A percentile compares a stretch with the other conserved stretches of the same genome.
phyloP scores from a whole-genome alignment of 1,139 yeast genomes.

The Kodamaea suecica region DNA sequence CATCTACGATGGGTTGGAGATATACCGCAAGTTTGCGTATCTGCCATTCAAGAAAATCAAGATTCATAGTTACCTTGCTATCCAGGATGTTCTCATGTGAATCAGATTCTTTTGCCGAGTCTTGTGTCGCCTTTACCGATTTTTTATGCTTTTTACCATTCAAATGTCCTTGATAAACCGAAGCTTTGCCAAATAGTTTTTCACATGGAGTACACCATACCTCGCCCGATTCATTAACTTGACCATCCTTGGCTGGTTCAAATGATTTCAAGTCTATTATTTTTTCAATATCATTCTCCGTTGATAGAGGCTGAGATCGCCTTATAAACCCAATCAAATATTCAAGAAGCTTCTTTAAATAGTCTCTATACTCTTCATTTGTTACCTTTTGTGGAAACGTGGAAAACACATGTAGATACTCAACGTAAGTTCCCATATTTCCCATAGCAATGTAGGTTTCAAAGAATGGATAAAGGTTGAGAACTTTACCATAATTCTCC shows the following conservation, averaged over 20 bases:
- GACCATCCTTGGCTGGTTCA: slow-evolving; percentile 14
- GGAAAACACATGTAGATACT: slow-evolving; percentile 48
- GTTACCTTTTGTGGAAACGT: slow-evolving; percentile 33
- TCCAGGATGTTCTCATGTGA: neutral
- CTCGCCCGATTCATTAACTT: slow-evolving; percentile 29
- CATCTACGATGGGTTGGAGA: slow-evolving; percentile 36
- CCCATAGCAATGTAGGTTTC: slow-evolving; percentile 49
- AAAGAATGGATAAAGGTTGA: slow-evolving; percentile 57
- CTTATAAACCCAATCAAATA: slow-evolving; percentile 48
- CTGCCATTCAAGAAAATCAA: slow-evolving; percentile 1
- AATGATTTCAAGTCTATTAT: slow-evolving; percentile 28
- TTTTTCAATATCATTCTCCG: slow-evolving; percentile 24
- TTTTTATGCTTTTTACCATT: slow-evolving; percentile 74
- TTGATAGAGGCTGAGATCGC: slow-evolving; percentile 50
- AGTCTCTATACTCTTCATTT: slow-evolving; percentile 43
- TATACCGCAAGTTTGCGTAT: slow-evolving; percentile 23
- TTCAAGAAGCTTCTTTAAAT: slow-evolving; percentile 27
- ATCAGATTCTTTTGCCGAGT: neutral
- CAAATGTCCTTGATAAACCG: slow-evolving; percentile 70
- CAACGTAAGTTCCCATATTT: slow-evolving; percentile 39
- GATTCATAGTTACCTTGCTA: neutral
- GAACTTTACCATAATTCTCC: slow-evolving; percentile 62
- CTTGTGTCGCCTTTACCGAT: slow-evolving; percentile 9
- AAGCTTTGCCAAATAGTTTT: slow-evolving; percentile 57
- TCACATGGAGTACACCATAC: slow-evolving; percentile 65